These are phyloP conservation scores for Phaseolus lunatus DNA, from an alignment of 306 rosid species.

Conservation along the genomic window DNA sequence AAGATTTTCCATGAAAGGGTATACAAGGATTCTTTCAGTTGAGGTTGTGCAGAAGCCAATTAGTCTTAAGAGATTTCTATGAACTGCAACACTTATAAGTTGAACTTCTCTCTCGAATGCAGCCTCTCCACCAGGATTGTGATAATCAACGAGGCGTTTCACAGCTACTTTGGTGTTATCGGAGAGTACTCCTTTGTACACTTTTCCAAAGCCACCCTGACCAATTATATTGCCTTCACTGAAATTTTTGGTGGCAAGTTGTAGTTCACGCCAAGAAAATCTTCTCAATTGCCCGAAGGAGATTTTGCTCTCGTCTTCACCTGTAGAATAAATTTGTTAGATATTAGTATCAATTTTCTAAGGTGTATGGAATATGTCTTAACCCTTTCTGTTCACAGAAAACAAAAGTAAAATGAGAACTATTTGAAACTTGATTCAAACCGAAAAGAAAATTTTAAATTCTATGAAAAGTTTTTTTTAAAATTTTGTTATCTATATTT, in stretches of 20 bases:
- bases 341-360: conserved; percentile 27
- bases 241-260: conserved; percentile 80
- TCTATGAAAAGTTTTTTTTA: background rate
- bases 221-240: conserved; percentile 85
- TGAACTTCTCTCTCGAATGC: conserved; percentile 91
- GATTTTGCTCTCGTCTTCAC: conserved; percentile 81
- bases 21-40: conserved; percentile 93
- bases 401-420: background rate
- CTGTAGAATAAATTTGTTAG: conserved; percentile 48
- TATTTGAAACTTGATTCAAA: background rate
- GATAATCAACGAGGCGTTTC: conserved; percentile 79
- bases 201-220: conserved; percentile 98
- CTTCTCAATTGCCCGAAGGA: conserved; percentile 73
- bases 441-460: background rate
- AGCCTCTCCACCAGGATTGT: conserved; percentile 94
- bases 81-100: conserved; percentile 91
- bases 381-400: background rate
- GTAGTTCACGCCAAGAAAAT: conserved; percentile 92
- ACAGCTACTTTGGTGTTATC: conserved; percentile 78
- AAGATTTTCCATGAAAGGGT: conserved; percentile 95
- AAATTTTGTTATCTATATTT: background rate
- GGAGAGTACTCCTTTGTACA: conserved; percentile 82
- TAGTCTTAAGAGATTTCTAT: conserved; percentile 80
- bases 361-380: background rate
- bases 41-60: conserved; percentile 81